phyloP scores from a whole-genome alignment of 495 filamentous ascomycete species.

The Penicillium atrosanguineum region DNA sequence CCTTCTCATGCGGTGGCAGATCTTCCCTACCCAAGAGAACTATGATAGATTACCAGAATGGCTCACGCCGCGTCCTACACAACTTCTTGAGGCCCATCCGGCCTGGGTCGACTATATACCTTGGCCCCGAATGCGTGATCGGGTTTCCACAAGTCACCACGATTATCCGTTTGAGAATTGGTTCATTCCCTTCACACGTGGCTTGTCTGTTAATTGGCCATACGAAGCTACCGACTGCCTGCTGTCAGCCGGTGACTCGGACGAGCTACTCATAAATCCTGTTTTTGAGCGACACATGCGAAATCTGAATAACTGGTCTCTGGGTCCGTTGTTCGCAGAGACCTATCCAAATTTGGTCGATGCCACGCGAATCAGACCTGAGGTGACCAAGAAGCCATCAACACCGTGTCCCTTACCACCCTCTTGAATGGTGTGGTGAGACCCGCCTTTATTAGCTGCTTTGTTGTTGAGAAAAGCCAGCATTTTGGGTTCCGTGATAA shows the following conservation, averaged over 20 bases:
- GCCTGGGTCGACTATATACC: slow-evolving; percentile 77
- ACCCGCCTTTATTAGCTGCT: background rate
- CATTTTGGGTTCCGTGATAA: background rate
- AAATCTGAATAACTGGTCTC: slow-evolving; percentile 68
- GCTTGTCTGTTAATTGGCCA: slow-evolving; percentile 72
- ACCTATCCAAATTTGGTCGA: slow-evolving; percentile 61
- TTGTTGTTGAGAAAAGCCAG: background rate
- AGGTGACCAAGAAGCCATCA: slow-evolving; percentile 1
- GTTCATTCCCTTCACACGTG: slow-evolving; percentile 75
- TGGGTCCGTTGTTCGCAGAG: slow-evolving; percentile 66
- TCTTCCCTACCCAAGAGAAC: slow-evolving; percentile 70
- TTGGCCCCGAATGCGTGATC: slow-evolving; percentile 71
- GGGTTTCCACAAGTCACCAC: slow-evolving; percentile 47
- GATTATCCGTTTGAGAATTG: slow-evolving; percentile 69
- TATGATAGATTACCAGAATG: slow-evolving; percentile 69
- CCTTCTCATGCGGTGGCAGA: slow-evolving; percentile 78
- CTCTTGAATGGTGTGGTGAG: background rate
- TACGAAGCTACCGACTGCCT: slow-evolving; percentile 65
- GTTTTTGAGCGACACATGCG: slow-evolving; percentile 74
- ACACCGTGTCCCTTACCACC: background rate
- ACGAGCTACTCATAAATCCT: slow-evolving; percentile 70
- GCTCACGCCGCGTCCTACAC: slow-evolving; percentile 58
- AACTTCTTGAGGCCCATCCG: slow-evolving; percentile 63
- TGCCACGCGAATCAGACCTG: slow-evolving; percentile 45
- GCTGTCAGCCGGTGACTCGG: slow-evolving; percentile 50